Percentiles rank a stretch among this genome's conserved stretches.
These are phyloP conservation scores for Parastagonospora avenae DNA, from an alignment of 2,329 filamentous ascomycete species.

Conservation along the genomic window DNA sequence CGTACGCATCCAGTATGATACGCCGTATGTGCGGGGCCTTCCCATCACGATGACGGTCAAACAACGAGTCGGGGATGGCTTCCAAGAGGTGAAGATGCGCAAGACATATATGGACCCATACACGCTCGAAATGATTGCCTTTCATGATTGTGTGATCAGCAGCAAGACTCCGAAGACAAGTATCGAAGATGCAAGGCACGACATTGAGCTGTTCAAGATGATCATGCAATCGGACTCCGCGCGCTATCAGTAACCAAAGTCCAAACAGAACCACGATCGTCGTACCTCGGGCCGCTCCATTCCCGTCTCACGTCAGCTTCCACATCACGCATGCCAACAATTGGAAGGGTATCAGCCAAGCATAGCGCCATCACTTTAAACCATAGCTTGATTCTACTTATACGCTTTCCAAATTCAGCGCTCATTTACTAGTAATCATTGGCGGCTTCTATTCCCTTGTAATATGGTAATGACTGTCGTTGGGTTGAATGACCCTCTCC, in stretches of 20 bases:
- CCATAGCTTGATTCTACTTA: too few relatives aligned
- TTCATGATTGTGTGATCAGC: conserved; percentile 40
- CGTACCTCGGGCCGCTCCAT: too few relatives aligned
- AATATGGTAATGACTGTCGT: too few relatives aligned
- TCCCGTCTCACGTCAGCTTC: too few relatives aligned
- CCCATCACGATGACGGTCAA: conserved; percentile 43
- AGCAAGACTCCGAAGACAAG: conserved; percentile 50
- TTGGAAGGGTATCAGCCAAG: too few relatives aligned
- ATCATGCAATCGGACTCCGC: conserved; percentile 24
- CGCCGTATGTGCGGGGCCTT: conserved; percentile 63
- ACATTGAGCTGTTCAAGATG: conserved; percentile 49
- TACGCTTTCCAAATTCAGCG: too few relatives aligned
- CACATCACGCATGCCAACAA: too few relatives aligned
- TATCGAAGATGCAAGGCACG: conserved; percentile 49
- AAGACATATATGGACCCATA: conserved; percentile 57
- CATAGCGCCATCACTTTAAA: too few relatives aligned
- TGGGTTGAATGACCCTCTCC: too few relatives aligned
- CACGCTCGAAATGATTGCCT: conserved; percentile 45
- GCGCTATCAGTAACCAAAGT: background rate
- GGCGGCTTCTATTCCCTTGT: too few relatives aligned
- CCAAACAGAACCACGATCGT: too few relatives aligned
- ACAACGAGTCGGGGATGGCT: conserved; percentile 17
- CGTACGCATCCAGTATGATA: conserved; percentile 61
- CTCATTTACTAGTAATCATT: too few relatives aligned
- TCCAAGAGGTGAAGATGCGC: conserved; percentile 48